Conservation (phyloP, 352 stramenopile species). For the Phytophthora citricola region DNA sequence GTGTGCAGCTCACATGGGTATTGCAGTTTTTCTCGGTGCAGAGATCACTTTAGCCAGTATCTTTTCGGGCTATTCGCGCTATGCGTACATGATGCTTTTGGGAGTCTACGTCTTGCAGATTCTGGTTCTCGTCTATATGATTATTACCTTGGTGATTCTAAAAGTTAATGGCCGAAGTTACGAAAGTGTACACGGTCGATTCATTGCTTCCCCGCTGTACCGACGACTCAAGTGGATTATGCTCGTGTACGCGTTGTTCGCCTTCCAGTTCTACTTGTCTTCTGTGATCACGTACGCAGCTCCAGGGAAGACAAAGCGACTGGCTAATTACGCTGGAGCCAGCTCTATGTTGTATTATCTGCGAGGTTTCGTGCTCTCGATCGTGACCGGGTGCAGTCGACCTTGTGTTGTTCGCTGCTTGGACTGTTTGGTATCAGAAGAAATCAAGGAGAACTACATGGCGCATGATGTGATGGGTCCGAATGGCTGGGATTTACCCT, state of each 20-base stretch:
- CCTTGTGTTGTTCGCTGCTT: conserved; percentile 45
- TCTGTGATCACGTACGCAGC: conserved; percentile 49
- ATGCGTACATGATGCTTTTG: conserved; percentile 39
- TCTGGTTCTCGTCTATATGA: conserved; percentile 39
- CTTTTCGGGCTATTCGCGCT: conserved; percentile 38
- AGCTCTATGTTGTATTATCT: conserved; percentile 53
- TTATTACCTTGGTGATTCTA: conserved; percentile 32
- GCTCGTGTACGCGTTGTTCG: conserved; percentile 54
- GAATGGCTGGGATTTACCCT: conserved; percentile 10
- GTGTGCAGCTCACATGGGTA: conserved; percentile 24
- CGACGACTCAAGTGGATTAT: conserved; percentile 56
- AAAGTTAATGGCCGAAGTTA: conserved; percentile 48
- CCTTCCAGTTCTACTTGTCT: conserved; percentile 58
- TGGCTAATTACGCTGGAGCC: conserved; percentile 34
- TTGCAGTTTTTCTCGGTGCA: conserved; percentile 26
- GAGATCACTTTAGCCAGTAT: conserved; percentile 30
- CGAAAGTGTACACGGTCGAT: conserved; percentile 52
- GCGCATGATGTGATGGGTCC: conserved; percentile 21
- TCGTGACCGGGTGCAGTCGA: conserved; percentile 53
- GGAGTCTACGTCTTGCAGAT: conserved; percentile 39
- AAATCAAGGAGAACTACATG: conserved; percentile 37
- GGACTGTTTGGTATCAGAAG: conserved; percentile 40
- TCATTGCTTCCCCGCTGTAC: conserved; percentile 57
- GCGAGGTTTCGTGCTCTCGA: conserved; percentile 45
- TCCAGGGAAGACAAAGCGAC: conserved; percentile 10